Base-by-base conservation (phyloP, 164 flowering plant genomes). In the Chimonanthus salicifolius region DNA sequence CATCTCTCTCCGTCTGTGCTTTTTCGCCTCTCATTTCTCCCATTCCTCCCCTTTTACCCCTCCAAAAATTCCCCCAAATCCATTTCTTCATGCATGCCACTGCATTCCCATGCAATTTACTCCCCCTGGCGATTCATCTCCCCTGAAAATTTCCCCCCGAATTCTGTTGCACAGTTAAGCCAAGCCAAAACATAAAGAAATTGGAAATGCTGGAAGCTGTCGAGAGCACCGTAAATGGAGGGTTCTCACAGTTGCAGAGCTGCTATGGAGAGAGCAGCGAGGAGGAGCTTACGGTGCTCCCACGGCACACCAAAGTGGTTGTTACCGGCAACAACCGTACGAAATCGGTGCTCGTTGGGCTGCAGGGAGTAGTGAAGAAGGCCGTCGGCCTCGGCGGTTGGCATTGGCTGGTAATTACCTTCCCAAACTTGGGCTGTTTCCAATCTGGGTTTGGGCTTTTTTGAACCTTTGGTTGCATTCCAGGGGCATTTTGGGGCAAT, bases 341-440 rank as follows among this genome's bases (percentile, higher is more conserved):
- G 33, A 90, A 90, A 68, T 90, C 95, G 10, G 91, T 90, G 67
- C 85, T 90, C 5, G 95, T 90, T 4, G 92, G 95, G 44, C 87
- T 90, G 18, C 88, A 85, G 45, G 95, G 92, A 3, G 92, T 90
- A 20, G 95, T 90, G 44, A 90, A 90, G 85, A 90, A 90, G 76
- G 95, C 92, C 7, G 92, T 90, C 63, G 95, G 91, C 0, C 89
- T 90, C 45, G 95, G 95, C 1, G 95, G 95, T 2, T 90, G 95
- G 92, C 95, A 90, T 86, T 94, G 99, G 99, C 97, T 94, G 94
- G 98, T 94, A 84, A 47, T 78, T 71, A 7, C 51, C 46, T 75
- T 2, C 58, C 45, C 7, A 20, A 64, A 66, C 72, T 71, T 67
- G 45, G 44, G 16, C 65, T 74, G 66, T 20, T 43, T 4, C 48